Percentiles rank a stretch among this genome's conserved stretches.
Evolutionary conservation across 805 yeast species (phyloP).

Genomic region (Candida nonsorbophila): DNA sequence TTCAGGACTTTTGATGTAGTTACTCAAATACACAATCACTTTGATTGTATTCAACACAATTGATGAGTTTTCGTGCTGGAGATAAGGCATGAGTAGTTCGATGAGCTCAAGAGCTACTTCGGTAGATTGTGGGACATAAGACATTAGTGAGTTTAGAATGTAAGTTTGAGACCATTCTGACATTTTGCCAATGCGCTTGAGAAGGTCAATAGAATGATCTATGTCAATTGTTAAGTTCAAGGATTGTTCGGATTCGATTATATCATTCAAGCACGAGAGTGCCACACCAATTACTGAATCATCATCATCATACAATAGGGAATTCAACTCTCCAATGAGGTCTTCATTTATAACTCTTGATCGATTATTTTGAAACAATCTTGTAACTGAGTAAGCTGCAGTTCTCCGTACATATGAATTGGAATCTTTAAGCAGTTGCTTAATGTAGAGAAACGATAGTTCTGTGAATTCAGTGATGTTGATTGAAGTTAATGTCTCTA

Average conservation of each 20-base stretch:
- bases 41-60: slow-evolving; percentile 76
- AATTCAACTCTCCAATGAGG: slow-evolving; percentile 46
- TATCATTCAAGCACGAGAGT: slow-evolving; percentile 57
- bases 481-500: slow-evolving; percentile 60
- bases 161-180: slow-evolving; percentile 74
- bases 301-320: slow-evolving; percentile 49
- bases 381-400: slow-evolving; percentile 66
- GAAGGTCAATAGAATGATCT: slow-evolving; percentile 31
- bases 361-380: slow-evolving; percentile 54
- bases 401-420: slow-evolving; percentile 62
- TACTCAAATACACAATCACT: slow-evolving; percentile 63
- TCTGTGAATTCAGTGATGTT: slow-evolving; percentile 47
- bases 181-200: slow-evolving; percentile 27
- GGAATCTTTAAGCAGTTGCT: slow-evolving; percentile 31
- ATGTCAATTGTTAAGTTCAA: slow-evolving; percentile 52
- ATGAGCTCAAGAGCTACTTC: slow-evolving; percentile 62
- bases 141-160: slow-evolving; percentile 58
- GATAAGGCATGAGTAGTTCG: slow-evolving; percentile 59
- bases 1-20: slow-evolving; percentile 59
- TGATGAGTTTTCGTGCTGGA: slow-evolving; percentile 77
- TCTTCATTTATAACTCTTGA: slow-evolving; percentile 36
- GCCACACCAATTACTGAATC: slow-evolving; percentile 67
- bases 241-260: slow-evolving; percentile 52
- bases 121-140: slow-evolving; percentile 66
- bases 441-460: slow-evolving; percentile 39